These are phyloP conservation scores for Teratosphaeria epicoccoides DNA, from an alignment of 2,329 filamentous ascomycete species.

Conservation along the genomic window DNA sequence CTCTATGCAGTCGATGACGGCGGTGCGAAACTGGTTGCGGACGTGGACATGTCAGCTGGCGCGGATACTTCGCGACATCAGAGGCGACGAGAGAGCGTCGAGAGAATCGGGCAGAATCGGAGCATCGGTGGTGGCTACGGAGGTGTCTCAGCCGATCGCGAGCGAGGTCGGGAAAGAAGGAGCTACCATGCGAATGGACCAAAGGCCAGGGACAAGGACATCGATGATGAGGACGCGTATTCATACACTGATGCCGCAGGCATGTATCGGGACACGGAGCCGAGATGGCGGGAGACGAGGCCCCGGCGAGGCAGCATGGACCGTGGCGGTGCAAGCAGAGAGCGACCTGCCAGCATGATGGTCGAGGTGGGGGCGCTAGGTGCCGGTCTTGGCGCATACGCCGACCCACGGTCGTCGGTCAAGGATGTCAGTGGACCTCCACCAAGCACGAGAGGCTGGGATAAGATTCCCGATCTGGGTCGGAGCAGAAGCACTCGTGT, in stretches of 20 bases:
- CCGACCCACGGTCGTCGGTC: slow-evolving; percentile 21
- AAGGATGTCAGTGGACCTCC: slow-evolving; percentile 43
- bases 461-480: slow-evolving; percentile 49
- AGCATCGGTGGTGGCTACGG: slow-evolving; percentile 7
- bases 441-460: slow-evolving; percentile 58
- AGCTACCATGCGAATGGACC: slow-evolving; percentile 20
- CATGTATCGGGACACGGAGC: slow-evolving; percentile 43
- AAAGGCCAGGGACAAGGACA: slow-evolving; percentile 16
- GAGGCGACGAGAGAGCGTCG: slow-evolving; percentile 23
- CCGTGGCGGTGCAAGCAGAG: slow-evolving; percentile 26
- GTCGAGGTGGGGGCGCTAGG: not conserved
- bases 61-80: slow-evolving; percentile 29
- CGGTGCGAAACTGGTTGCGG: slow-evolving; percentile 27
- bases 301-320: slow-evolving; percentile 37
- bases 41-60: slow-evolving; percentile 29
- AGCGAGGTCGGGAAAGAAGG: slow-evolving; percentile 19
- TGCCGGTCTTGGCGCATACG: slow-evolving; percentile 27
- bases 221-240: slow-evolving; percentile 35
- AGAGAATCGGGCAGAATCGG: slow-evolving; percentile 16
- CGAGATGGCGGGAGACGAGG: slow-evolving; percentile 31
- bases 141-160: not conserved
- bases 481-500: slow-evolving; percentile 37
- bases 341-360: slow-evolving; percentile 32
- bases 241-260: slow-evolving; percentile 41
- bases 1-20: slow-evolving; percentile 40